These are phyloP conservation scores for Kalmusia sp. DNA, from an alignment of 2,329 filamentous ascomycete species.

Conservation along the genomic window DNA sequence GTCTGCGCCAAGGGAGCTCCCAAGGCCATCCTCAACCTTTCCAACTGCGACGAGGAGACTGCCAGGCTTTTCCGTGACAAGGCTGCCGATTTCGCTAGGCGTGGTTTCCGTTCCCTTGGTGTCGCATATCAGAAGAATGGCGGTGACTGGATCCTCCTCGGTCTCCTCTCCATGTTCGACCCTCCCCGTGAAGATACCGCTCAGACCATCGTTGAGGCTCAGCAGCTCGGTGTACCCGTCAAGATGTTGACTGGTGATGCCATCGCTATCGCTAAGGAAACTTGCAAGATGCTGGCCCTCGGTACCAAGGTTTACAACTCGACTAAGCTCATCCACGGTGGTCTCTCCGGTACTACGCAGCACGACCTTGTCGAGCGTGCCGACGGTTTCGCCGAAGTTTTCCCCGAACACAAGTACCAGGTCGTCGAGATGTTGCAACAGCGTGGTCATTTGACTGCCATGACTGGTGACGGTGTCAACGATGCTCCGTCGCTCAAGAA, in stretches of 20 bases:
- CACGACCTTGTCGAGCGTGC: constrained; percentile 79
- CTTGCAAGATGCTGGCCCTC: constrained; percentile 81
- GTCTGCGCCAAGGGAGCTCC: constrained; percentile 80
- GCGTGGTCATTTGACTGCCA: constrained; percentile 74
- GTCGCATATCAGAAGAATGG: constrained; percentile 81
- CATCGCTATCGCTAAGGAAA: constrained; percentile 81
- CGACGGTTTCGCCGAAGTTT: constrained; percentile 76
- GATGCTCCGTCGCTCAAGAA: constrained; percentile 77
- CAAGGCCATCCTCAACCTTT: constrained; percentile 75
- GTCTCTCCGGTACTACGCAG: constrained; percentile 74
- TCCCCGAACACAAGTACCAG: constrained; percentile 79
- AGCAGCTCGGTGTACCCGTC: constrained; percentile 76
- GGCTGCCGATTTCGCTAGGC: constrained; percentile 76
- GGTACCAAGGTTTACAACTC: constrained; percentile 85
- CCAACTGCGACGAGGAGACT: constrained; percentile 70
- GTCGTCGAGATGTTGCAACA: constrained; percentile 79
- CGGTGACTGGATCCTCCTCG: constrained; percentile 75
- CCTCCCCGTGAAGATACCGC: constrained; percentile 80
- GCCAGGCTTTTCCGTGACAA: constrained; percentile 74
- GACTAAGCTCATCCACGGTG: constrained; percentile 77
- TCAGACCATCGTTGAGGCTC: constrained; percentile 78
- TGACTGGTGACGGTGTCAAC: constrained; percentile 80
- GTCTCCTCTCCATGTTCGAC: constrained; percentile 82
- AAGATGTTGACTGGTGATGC: constrained; percentile 86
- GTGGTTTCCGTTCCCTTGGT: constrained; percentile 82